phyloP scores from a whole-genome alignment of 495 filamentous ascomycete species.

The Xanthoparmelia taractica region DNA sequence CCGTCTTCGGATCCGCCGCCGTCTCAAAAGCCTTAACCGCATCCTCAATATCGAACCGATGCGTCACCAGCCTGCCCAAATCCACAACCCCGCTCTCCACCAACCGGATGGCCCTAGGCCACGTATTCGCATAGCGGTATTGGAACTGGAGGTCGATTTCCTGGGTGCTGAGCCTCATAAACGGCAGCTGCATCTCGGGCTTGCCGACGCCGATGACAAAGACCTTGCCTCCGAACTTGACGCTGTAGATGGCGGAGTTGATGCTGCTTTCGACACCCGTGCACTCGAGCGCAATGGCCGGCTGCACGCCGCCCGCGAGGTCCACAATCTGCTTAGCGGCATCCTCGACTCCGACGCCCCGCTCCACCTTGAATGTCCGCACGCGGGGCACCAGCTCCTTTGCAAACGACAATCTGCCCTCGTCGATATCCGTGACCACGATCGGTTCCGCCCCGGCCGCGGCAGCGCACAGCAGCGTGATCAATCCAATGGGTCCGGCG shows the following conservation, averaged over 20 bases:
- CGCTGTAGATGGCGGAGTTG: conserved; percentile 61
- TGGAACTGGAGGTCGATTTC: conserved; percentile 74
- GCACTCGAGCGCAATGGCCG: conserved; percentile 76
- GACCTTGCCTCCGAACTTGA: conserved; percentile 67
- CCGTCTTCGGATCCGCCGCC: conserved; percentile 53
- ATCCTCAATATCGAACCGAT: conserved; percentile 60
- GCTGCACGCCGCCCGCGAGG: conserved; percentile 45
- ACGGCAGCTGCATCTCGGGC: conserved; percentile 70
- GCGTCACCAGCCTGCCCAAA: conserved; percentile 63
- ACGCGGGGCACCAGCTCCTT: conserved; percentile 52
- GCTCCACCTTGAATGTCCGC: conserved; percentile 52
- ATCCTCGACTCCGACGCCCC: conserved; percentile 49
- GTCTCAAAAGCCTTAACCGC: conserved; percentile 68
- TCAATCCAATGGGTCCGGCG: conserved; percentile 77
- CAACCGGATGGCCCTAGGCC: conserved; percentile 71
- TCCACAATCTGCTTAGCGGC: conserved; percentile 50
- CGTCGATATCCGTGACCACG: conserved; percentile 68
- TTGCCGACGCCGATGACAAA: conserved; percentile 83
- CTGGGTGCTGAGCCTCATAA: conserved; percentile 70
- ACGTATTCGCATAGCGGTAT: conserved; percentile 76
- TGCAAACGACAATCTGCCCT: conserved; percentile 63
- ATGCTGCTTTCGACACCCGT: conserved; percentile 72
- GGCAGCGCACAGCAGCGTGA: conserved; percentile 65
- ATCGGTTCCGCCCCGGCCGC: conserved; percentile 69
- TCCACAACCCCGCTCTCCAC: conserved; percentile 55